phyloP scores from a whole-genome alignment of 2,329 filamentous ascomycete species.

The Aphanocladium album region DNA sequence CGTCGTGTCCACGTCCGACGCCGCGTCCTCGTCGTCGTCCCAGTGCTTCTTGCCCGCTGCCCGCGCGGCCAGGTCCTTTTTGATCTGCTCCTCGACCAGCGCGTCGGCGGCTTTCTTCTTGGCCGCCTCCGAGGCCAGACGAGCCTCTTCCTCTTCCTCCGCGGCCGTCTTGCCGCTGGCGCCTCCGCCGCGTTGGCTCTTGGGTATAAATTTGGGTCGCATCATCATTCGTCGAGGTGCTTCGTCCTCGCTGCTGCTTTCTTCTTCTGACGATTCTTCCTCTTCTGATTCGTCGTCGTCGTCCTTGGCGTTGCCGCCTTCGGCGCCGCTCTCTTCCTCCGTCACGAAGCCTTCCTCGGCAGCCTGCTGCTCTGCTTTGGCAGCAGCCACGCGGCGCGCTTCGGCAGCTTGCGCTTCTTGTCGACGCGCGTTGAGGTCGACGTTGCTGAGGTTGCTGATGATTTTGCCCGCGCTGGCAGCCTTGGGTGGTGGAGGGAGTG shows the following conservation, averaged over 20 bases:
- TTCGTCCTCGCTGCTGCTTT: constrained; percentile 51
- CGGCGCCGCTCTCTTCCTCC: constrained; percentile 44
- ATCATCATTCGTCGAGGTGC: constrained; percentile 53
- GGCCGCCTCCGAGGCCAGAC: constrained; percentile 52
- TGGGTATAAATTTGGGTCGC: constrained; percentile 60
- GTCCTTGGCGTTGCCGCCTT: constrained; percentile 26
- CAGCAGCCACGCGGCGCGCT: constrained; percentile 41
- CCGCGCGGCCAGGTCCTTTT: constrained; percentile 70
- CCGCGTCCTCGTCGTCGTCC: constrained; percentile 70
- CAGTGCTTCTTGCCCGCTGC: constrained; percentile 77
- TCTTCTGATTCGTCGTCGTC: constrained; percentile 35
- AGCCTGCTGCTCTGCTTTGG: constrained; percentile 46
- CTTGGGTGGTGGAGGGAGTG: constrained; percentile 52
- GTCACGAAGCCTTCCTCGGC: constrained; percentile 61
- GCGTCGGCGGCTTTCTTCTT: constrained; percentile 68
- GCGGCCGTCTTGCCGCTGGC: constrained; percentile 21
- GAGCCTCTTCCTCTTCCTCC: constrained; percentile 31
- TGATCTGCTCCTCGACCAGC: constrained; percentile 83
- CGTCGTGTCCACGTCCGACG: constrained; percentile 78
- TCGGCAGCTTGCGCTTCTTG: constrained; percentile 44
- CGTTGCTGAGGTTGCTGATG: constrained; percentile 46
- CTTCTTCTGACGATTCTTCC: constrained; percentile 37
- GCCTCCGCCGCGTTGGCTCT: constrained; percentile 43
- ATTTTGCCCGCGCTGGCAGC: constrained; percentile 53
- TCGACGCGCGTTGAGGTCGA: constrained; percentile 45